Conservation (phyloP, 177 flowering plant species). For the Vitis hybrid region DNA sequence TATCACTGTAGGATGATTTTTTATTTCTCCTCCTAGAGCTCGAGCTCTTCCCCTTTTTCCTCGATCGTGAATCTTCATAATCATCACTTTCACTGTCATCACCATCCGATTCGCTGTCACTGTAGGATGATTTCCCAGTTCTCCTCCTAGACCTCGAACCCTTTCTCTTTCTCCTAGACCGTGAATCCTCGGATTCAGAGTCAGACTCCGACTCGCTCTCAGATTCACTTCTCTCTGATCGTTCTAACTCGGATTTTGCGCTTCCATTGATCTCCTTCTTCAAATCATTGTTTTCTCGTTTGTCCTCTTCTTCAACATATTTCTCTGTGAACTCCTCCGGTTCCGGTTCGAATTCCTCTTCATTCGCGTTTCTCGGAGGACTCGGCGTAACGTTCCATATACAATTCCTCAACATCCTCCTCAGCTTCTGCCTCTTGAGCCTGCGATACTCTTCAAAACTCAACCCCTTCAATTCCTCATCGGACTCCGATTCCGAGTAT, state of each 20-base stretch:
- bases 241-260: conserved; percentile 22
- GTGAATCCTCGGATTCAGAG: conserved; percentile 34
- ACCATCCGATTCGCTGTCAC: conserved; percentile 39
- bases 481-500: conserved; percentile 55
- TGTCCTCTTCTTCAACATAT: conserved; percentile 2
- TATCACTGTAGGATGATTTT: neutral
- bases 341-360: conserved; percentile 5
- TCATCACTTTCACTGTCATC: conserved; percentile 30
- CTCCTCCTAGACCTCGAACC: conserved; percentile 33
- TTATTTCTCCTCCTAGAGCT: too few species aligned
- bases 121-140: conserved; percentile 27
- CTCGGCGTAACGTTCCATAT: conserved; percentile 86
- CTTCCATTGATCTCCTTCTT: conserved; percentile 10
- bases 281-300: conserved; percentile 6
- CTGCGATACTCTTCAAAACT: conserved; percentile 68
- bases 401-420: conserved; percentile 57
- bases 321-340: too few species aligned
- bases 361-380: conserved; percentile 67
- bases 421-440: conserved; percentile 82
- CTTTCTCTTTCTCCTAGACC: conserved; percentile 32
- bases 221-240: conserved; percentile 18
- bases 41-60: too few species aligned
- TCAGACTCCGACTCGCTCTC: conserved; percentile 24
- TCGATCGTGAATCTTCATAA: conserved; percentile 16
- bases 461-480: conserved; percentile 87